Evolutionary conservation across 257 asterid species (phyloP), one percentile per base, ranked within the genome.

Genomic region (Jasminum sambac): DNA sequence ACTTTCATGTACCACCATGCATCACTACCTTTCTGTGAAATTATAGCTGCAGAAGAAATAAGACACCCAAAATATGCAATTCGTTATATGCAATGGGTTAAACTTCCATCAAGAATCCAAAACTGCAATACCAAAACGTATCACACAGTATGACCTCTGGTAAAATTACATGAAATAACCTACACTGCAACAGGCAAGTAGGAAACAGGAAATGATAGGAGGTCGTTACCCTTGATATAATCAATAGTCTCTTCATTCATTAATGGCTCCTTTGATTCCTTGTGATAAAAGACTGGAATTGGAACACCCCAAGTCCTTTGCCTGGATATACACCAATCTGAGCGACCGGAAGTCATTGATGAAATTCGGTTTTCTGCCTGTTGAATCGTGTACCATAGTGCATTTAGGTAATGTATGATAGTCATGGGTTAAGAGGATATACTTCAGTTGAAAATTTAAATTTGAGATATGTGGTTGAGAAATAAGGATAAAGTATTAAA

Each of bases 261-360:
- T 80, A 94, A 80, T 50, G 99, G 98, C 85, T 89, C 90, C 84
- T 85, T 91, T 21, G 98, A 72, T 58, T 89, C 91, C 71, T 84
- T 76, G 11, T 94, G 98, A 84, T 94, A 94, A 81, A 94, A 94
- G 36, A 91, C 96, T 5, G 99, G 99, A 82, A 94, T 91, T 19
- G 99, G 99, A 63, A 94, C 99, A 64, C 99, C 99, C 99, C 99
- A 94, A 43, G 96, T 89, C 83, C 99, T 91, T 88, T 94, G 99
- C 74, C 99, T 88, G 70, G 99, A 94, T 76, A 94, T 94, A 71
- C 99, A 94, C 99, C 99, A 94, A 80, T 91, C 99, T 14, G 96
- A 85, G 74, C 99, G 99, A 46, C 92, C 80, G 71, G 96, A 89
- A 58, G 97, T 94, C 99, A 94, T 94, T 60, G 99, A 70, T 46